Evolutionary conservation across 2,329 filamentous ascomycete species (phyloP), one percentile per base, ranked within the genome.

Genomic region (Cytospora leucostoma): DNA sequence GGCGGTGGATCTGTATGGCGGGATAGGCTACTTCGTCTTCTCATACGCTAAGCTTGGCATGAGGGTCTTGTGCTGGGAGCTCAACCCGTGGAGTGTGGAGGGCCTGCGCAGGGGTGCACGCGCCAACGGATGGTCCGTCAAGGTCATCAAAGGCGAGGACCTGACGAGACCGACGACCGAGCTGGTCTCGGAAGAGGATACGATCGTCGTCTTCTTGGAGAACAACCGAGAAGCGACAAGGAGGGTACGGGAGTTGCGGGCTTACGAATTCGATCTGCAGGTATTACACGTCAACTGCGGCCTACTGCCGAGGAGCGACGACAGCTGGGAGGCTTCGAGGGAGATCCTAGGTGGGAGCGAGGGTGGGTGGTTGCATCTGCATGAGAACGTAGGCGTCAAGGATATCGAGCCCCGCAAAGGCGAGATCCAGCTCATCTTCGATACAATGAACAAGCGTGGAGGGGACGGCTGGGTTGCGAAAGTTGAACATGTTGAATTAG

Each of bases 11-110:
- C 78, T 98, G 65, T 97, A 96, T 77, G 92, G 91, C 0, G 94
- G 94, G 0, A 97, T 97, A 67, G 94, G 94, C 6, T 97, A 97
- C 76, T 97, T 98, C 76, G 86, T 90, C 4, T 96, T 97, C 71
- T 90, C 87, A 37, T 97, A 97, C 75, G 83, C 88, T 7, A 82
- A 79, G 64, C 84, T 89, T 19, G 92, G 92, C 0, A 78, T 93
- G 70, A 78, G 84, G 56, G 89, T 97, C 1, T 79, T 95, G 50
- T 91, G 92, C 69, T 98, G 92, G 90, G 94, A 98, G 75, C 79
- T 97, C 53, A 97, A 97, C 73, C 88, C 89, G 0, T 91, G 93
- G 88, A 93, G 88, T 68, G 84, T 96, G 38, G 92, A 97, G 77
- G 93, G 91, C 0, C 75, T 98, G 71, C 82, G 87, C 33, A 85